Conservation (phyloP, 2,329 filamentous ascomycete genomes). For the Dactylellina parvicollis region DNA sequence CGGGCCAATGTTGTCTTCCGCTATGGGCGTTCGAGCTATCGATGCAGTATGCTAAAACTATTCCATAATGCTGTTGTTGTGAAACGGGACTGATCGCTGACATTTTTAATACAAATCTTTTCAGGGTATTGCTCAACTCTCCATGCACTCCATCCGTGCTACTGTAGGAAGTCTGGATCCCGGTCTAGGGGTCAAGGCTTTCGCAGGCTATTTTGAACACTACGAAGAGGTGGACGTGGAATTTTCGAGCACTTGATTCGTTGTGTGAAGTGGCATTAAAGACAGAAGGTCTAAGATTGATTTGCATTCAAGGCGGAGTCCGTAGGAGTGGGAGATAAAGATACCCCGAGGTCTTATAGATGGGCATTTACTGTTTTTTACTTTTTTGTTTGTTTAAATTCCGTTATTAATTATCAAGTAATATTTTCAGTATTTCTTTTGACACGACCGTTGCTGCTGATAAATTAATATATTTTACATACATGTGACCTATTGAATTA, state of each 20-base stretch:
- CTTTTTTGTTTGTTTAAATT: not conserved
- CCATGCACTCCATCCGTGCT: constrained; percentile 92
- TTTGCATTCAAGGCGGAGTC: constrained; percentile 19
- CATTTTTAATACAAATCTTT: not conserved
- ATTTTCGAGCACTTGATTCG: constrained; percentile 66
- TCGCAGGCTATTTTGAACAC: constrained; percentile 86
- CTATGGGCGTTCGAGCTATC: constrained; percentile 81
- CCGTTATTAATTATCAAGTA: no score
- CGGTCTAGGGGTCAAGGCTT: constrained; percentile 85
- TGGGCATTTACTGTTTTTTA: constrained; percentile 8
- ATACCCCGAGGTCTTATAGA: constrained; percentile 40
- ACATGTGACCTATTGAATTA: no score
- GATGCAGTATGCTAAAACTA: constrained; percentile 73
- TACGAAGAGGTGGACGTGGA: constrained; percentile 86
- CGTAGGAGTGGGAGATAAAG: constrained; percentile 2
- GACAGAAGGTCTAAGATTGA: not conserved
- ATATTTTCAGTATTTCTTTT: no score
- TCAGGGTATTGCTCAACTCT: constrained; percentile 84
- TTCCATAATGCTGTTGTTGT: no score
- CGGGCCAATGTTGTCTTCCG: constrained; percentile 85
- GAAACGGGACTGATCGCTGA: no score
- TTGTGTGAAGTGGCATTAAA: not conserved
- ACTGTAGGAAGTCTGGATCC: constrained; percentile 88
- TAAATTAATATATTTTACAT: no score
- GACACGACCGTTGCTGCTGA: no score